Percentiles rank a stretch among this genome's conserved stretches.
Evolutionary conservation across 1,284 basidiomycete genomes (phyloP).

Genomic region (Apiotrichum laibachii): DNA sequence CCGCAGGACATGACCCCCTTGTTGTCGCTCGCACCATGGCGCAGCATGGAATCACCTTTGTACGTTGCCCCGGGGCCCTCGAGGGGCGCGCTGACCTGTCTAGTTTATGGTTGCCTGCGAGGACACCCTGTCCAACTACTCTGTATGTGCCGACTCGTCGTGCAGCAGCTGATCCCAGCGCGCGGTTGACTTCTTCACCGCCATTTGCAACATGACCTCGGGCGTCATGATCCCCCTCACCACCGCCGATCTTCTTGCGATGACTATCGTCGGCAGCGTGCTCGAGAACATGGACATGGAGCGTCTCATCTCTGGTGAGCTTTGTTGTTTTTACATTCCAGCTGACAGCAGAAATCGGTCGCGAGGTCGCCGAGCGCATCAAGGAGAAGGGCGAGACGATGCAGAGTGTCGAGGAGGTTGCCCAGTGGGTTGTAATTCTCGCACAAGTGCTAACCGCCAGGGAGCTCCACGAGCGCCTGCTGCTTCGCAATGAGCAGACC

Average conservation of each 20-base stretch:
- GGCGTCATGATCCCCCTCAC: conserved; percentile 94
- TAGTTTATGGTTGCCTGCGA: conserved; percentile 98
- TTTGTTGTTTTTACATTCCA: not conserved
- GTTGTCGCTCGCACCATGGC: conserved; percentile 87
- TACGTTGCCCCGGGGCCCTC: conserved; percentile 50
- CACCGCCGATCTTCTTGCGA: conserved; percentile 91
- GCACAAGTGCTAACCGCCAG: conserved; percentile 16
- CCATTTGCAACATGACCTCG: conserved; percentile 85
- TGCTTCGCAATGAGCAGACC: conserved; percentile 91
- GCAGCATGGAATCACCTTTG: conserved; percentile 79
- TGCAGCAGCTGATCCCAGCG: conserved; percentile 56
- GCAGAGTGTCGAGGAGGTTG: conserved; percentile 94
- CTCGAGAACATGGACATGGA: conserved; percentile 99
- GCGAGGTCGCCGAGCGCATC: conserved; percentile 88
- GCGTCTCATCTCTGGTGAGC: conserved; percentile 65
- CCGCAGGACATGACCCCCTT: conserved; percentile 73
- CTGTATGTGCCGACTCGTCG: conserved; percentile 56
- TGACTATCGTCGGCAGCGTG: conserved; percentile 92
- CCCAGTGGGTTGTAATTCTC: conserved; percentile 52
- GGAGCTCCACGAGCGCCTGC: conserved; percentile 77
- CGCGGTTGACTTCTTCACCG: conserved; percentile 93
- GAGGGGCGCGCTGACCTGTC: conserved; percentile 18
- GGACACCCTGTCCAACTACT: conserved; percentile 90
- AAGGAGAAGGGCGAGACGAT: conserved; percentile 64
- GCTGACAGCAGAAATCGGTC: conserved; percentile 67